These are phyloP conservation scores for Spinacia oleracea DNA, from an alignment of 179 eudicot species.

Conservation along the genomic window DNA sequence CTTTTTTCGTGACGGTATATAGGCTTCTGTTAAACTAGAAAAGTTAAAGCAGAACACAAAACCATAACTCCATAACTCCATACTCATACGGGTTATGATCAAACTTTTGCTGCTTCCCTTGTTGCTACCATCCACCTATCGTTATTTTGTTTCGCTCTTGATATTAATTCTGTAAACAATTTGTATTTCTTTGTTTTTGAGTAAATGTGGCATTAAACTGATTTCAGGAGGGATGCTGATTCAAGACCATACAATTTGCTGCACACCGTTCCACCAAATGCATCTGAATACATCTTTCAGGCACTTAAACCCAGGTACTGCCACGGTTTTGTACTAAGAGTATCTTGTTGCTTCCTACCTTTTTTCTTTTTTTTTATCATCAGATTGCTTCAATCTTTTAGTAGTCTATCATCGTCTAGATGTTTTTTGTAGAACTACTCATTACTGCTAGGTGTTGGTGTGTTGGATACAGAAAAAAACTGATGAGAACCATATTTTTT, in stretches of 20 bases:
- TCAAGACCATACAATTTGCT: slow-evolving; percentile 24
- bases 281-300: slow-evolving; percentile 25
- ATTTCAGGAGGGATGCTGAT: slow-evolving; percentile 10
- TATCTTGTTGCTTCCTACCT: neutral
- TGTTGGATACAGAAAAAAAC: neutral
- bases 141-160: neutral
- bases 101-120: neutral
- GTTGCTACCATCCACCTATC: neutral
- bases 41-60: neutral
- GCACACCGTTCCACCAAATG: slow-evolving; percentile 26
- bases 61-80: too few species aligned
- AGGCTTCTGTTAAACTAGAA: neutral
- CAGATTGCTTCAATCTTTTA: neutral
- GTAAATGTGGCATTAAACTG: neutral
- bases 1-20: neutral
- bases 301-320: slow-evolving; percentile 27
- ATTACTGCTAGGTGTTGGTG: neutral
- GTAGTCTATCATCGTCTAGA: neutral
- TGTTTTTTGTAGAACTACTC: neutral
- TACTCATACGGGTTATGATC: neutral
- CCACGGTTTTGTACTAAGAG: neutral
- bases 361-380: neutral
- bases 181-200: too few species aligned
- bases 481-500: neutral
- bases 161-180: neutral